Percentiles rank a stretch among this genome's conserved stretches.
Evolutionary conservation across 345 rosid species (phyloP).

Genomic region (Aquilaria yunnanensis): DNA sequence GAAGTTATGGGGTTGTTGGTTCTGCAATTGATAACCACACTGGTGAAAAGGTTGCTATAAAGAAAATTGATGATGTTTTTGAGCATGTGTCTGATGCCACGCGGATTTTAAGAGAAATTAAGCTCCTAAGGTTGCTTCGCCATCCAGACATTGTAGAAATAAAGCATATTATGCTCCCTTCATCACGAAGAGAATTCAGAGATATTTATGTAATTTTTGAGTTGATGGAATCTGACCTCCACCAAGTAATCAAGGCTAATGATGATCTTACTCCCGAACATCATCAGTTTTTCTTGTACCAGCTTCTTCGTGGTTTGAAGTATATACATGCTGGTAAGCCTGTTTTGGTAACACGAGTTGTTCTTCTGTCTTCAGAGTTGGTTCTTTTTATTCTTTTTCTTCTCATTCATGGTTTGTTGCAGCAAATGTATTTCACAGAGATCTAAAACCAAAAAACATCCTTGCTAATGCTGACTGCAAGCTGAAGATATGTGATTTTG

Average conservation of each 20-base stretch:
- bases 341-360: slow-evolving; percentile 5
- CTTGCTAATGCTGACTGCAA: slow-evolving; percentile 99
- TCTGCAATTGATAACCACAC: slow-evolving; percentile 75
- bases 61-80: slow-evolving; percentile 86
- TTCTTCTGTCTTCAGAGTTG: neutral
- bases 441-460: slow-evolving; percentile 95
- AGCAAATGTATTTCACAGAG: slow-evolving; percentile 97
- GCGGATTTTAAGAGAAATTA: slow-evolving; percentile 84
- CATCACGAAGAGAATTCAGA: slow-evolving; percentile 78
- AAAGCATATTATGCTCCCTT: slow-evolving; percentile 91
- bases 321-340: slow-evolving; percentile 72
- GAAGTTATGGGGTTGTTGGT: slow-evolving; percentile 90
- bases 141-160: slow-evolving; percentile 92
- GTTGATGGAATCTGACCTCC: slow-evolving; percentile 95
- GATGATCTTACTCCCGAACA: slow-evolving; percentile 94
- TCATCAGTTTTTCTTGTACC: slow-evolving; percentile 87
- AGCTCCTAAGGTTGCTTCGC: slow-evolving; percentile 76
- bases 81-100: slow-evolving; percentile 96
- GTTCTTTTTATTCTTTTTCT: slow-evolving; percentile 6
- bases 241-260: slow-evolving; percentile 87
- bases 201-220: slow-evolving; percentile 91
- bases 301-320: slow-evolving; percentile 90
- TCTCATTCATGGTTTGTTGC: slow-evolving; percentile 20
- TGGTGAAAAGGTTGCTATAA: slow-evolving; percentile 79
- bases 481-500: slow-evolving; percentile 97